Evolutionary conservation across 768 basidiomycete species (phyloP), one percentile per base, ranked within the genome.

Genomic region (Trametes gibbosa): DNA sequence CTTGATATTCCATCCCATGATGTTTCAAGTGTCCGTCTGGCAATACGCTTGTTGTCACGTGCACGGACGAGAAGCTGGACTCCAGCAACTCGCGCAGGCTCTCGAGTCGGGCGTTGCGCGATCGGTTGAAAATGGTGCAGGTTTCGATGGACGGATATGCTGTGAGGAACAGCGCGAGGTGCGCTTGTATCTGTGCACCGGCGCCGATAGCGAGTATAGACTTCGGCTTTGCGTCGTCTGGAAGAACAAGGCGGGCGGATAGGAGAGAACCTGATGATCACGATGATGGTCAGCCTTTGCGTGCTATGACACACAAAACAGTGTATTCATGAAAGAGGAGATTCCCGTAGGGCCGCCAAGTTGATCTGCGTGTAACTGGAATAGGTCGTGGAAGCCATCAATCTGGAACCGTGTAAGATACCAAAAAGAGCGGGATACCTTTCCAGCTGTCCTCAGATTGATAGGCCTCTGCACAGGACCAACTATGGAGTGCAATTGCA

Each of bases 131-230:
- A 64, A 93, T 76, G n/a, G 75, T 80, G 64, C 84, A 84, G 0
- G 66, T 65, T 14, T 66, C 61, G 53, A 92, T 77, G 0, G 83
- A 78, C 2, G 80, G 75, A 63, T 84, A 90, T 29, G 79, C 76
- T 10, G 77, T 76, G 16, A 90, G 73, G 65, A 85, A 81, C 5
- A 92, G 76, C 40, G 81, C 74, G 35, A 88, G 72, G 64, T 93
- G 91, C 0, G 84, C 79, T 42, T 79, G 75, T 42, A 86, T 80
- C 68, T 93, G 90, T 50, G 81, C 81, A 0, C 91, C 90, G 0
- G 89, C 84, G 4, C 92, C 90, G 57, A 92, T 88, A 1, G 82
- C 80, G 1, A 90, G 80, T 43, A 91, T 55, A 16, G 58, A 72
- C 23, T 58, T 70, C 0, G 85, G 85, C 0, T 57, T 34, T 17